Conservation (phyloP, 495 filamentous ascomycete genomes). For the Penicillium herquei region DNA sequence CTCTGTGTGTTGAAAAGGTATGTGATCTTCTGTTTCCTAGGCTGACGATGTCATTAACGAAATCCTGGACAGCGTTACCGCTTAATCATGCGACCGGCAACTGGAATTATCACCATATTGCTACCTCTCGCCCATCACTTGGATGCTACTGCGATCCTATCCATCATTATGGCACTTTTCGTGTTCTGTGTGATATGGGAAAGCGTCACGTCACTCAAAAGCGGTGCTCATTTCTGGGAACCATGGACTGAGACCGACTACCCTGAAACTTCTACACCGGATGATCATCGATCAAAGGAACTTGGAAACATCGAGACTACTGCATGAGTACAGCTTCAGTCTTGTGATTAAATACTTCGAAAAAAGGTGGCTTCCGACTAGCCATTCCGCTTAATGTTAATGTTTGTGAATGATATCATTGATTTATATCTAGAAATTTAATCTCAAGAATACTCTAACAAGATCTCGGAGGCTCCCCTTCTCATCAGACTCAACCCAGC, state of each 20-base stretch:
- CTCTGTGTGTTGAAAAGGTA: constrained; percentile 31
- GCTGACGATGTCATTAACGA: neutral
- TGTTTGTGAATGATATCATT: neutral
- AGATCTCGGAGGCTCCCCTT: no score
- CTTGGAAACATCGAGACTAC: neutral
- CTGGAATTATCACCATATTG: constrained; percentile 28
- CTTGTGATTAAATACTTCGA: no score
- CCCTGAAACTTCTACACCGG: constrained; percentile 13
- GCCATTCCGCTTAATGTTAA: neutral
- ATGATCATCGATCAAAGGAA: neutral
- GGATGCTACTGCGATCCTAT: constrained; percentile 26
- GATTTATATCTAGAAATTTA: neutral
- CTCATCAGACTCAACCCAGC: neutral
- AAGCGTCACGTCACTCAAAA: constrained; percentile 29
- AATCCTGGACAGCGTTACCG: constrained; percentile 20
- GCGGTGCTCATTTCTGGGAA: constrained; percentile 31
- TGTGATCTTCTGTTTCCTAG: neutral
- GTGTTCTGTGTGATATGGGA: constrained; percentile 34
- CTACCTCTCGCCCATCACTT: constrained; percentile 29
- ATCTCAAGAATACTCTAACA: neutral
- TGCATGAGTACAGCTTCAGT: neutral
- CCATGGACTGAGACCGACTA: constrained; percentile 32
- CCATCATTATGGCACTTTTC: constrained; percentile 35
- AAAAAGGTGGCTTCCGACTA: no score
- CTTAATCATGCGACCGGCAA: constrained; percentile 32